A percentile compares a stretch with the other conserved stretches of the same genome.
Evolutionary conservation across 1,284 basidiomycete species (phyloP).

Genomic region (Hemileia vastatrix): DNA sequence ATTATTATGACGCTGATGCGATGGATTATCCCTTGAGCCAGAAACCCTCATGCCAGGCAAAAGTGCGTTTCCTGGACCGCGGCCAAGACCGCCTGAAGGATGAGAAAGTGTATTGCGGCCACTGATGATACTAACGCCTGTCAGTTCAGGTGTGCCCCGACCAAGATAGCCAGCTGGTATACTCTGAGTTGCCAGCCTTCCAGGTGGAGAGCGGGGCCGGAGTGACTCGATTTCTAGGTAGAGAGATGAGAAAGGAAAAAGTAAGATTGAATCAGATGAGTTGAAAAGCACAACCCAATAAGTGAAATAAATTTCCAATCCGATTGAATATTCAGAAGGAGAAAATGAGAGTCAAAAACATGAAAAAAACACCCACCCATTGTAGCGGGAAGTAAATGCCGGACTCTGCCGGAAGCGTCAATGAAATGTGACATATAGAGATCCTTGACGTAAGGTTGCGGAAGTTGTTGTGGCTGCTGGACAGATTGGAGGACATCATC

Average conservation of each 20-base stretch:
- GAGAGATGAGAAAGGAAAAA: not conserved
- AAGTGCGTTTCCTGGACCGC: constrained; percentile 20
- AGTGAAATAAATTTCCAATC: not conserved
- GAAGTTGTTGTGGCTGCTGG: too few species aligned
- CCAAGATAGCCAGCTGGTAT: constrained; percentile 1
- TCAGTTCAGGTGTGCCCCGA: not conserved
- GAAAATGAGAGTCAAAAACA: too few species aligned
- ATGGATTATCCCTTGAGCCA: constrained; percentile 13
- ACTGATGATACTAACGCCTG: constrained; percentile 6
- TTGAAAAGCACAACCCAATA: too few species aligned
- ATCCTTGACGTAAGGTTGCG: constrained; percentile 6
- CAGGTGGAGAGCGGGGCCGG: constrained; percentile 21
- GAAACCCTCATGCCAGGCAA: constrained; percentile 22
- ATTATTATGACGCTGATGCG: too few species aligned
- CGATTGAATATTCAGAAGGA: not conserved
- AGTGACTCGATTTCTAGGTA: constrained; percentile 20
- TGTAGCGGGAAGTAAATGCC: constrained; percentile 16
- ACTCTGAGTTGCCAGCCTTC: constrained; percentile 13
- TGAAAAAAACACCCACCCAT: constrained; percentile 1
- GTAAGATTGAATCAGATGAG: not conserved
- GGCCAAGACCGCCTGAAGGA: constrained; percentile 22
- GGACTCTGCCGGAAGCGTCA: constrained; percentile 11
- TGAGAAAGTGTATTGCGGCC: constrained; percentile 22
- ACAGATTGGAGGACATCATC: too few species aligned
- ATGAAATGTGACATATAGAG: constrained; percentile 13